Base-by-base conservation (phyloP, 805 yeast species). In the Hyphopichia homilentoma region DNA sequence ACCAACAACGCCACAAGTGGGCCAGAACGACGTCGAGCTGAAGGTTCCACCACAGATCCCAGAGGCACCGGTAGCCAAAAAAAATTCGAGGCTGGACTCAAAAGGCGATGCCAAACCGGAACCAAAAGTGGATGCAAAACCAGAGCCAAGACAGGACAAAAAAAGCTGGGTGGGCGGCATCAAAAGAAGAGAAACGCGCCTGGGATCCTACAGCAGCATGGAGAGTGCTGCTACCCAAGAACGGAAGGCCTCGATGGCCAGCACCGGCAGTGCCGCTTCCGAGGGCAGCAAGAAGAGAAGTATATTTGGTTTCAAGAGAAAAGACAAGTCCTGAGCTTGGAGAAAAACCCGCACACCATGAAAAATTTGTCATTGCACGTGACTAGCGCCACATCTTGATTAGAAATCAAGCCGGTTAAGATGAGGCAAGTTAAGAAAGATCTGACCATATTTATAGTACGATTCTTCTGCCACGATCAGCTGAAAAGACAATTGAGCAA, bases 91-190 rank as follows among this genome's bases (percentile, higher is more conserved):
- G n/a, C n/a, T n/a, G n/a, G n/a, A n/a, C n/a, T 62, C 63, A 48
- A 65, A 65, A 34, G 50, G 61, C 21, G 11, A 25, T 12, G 25
- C 28, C 15, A 37, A 38, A 20, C 15, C 42, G 6, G 14, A 30
- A 4, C 32, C 25, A 24, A 7, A 15, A 23, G 11, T 11, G n/a
- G 17, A 29, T 25, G 6, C 33, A 35, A 32, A 20, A 27, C 33
- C n/a, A 31, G 68, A 62, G 25, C 5, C 33, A 35, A 32, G 18
- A 27, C 33, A 9, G 30, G 68, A 62, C 24, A 63, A 65, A 48
- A 65, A 65, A 34, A 50, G 61, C 21, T 62, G 68, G 68, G 65
- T 64, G 4, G 65, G 64, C 2, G 63, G 66, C 0, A 48, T 65
- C 19, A 61, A 61, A 31, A 44, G 62, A 21, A 40, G 59, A 33